Evolutionary conservation across 176 grass and related monocot genomes (phyloP).

Genomic region (Chrysopogon serrulatus): DNA sequence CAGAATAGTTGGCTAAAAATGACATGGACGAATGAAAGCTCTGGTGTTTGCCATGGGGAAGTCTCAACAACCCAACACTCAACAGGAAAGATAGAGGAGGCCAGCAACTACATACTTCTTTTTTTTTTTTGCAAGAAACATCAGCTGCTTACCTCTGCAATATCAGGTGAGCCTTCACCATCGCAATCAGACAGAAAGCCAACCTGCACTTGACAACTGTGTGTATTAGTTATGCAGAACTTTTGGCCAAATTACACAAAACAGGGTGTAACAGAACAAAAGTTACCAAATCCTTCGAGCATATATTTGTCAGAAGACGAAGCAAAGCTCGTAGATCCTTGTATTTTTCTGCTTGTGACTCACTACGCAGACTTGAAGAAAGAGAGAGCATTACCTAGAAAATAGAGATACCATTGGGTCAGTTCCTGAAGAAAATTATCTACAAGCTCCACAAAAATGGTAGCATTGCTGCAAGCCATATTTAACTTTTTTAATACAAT

Average conservation of each 20-base stretch:
- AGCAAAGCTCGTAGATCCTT: slow-evolving; percentile 98
- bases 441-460: not conserved
- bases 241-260: slow-evolving; percentile 11
- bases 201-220: slow-evolving; percentile 59
- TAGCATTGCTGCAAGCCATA: not conserved
- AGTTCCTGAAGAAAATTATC: not conserved
- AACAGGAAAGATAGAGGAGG: not conserved
- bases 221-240: slow-evolving; percentile 25
- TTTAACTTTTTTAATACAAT: slow-evolving; percentile 1
- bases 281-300: slow-evolving; percentile 94
- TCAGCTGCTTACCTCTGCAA: slow-evolving; percentile 68
- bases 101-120: not conserved
- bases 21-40: not conserved
- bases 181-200: slow-evolving; percentile 69
- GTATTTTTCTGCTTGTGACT: slow-evolving; percentile 93
- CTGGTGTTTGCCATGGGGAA: not conserved
- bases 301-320: slow-evolving; percentile 95
- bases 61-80: not conserved
- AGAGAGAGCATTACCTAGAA: slow-evolving; percentile 81
- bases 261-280: slow-evolving; percentile 1
- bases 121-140: slow-evolving; percentile 23
- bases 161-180: slow-evolving; percentile 67
- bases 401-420: slow-evolving; percentile 29
- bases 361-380: slow-evolving; percentile 78
- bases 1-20: not conserved